Percentiles rank a stretch among this genome's conserved stretches.
These are phyloP conservation scores for Hymenoscyphus occultus DNA, from an alignment of 2,329 filamentous ascomycete genomes.

Conservation along the genomic window DNA sequence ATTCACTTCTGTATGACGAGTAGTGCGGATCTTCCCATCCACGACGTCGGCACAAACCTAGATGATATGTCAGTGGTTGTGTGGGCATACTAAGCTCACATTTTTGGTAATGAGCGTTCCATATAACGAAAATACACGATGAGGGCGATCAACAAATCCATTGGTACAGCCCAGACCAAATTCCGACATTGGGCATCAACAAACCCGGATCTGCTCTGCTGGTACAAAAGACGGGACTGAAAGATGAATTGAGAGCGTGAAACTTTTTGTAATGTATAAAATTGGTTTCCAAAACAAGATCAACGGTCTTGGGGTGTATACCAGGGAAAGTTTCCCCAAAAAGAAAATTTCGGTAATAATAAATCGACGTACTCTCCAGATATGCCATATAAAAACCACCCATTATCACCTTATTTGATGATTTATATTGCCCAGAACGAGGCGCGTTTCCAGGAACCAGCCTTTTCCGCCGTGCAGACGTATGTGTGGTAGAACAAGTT, in stretches of 20 bases:
- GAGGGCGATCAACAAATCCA: slow-evolving; percentile 4
- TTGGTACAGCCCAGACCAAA: background rate
- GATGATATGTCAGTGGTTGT: slow-evolving; percentile 32
- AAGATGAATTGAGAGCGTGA: slow-evolving; percentile 1
- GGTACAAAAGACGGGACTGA: slow-evolving; percentile 16
- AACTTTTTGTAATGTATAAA: background rate
- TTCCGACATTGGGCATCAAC: slow-evolving; percentile 18
- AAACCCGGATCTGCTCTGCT: slow-evolving; percentile 17
- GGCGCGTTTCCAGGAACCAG: slow-evolving; percentile 21
- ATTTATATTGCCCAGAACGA: slow-evolving; percentile 19
- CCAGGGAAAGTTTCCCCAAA: slow-evolving; percentile 27
- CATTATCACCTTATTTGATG: slow-evolving; percentile 44
- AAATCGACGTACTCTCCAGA: slow-evolving; percentile 37
- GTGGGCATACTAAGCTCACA: slow-evolving; percentile 9
- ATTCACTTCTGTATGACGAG: slow-evolving; percentile 71
- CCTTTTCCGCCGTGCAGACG: slow-evolving; percentile 21
- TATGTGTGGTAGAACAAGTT: slow-evolving; percentile 31
- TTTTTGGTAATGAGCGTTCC: background rate
- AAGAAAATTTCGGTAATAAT: slow-evolving; percentile 24
- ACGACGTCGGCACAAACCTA: slow-evolving; percentile 91
- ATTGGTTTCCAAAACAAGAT: background rate
- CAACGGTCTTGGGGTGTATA: slow-evolving; percentile 11
- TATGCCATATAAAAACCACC: slow-evolving; percentile 61
- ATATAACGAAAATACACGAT: slow-evolving; percentile 8
- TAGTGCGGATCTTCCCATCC: slow-evolving; percentile 91